Evolutionary conservation across 257 asterid genomes (phyloP).

Genomic region (Ilex asprella): DNA sequence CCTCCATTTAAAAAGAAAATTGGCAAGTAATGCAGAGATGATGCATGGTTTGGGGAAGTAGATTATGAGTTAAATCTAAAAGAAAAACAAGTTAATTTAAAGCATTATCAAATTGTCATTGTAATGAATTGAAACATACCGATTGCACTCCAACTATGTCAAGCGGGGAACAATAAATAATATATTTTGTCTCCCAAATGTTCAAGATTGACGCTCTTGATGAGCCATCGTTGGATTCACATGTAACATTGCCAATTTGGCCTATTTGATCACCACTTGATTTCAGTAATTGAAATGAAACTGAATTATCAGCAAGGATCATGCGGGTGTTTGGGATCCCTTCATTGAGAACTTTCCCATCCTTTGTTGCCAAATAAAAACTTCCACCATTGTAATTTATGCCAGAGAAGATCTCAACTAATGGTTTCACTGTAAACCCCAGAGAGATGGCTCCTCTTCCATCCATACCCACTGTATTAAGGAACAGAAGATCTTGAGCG

Average conservation of each 20-base stretch:
- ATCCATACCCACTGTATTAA: conserved; percentile 21
- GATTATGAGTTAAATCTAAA: no score
- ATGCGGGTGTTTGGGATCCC: conserved; percentile 27
- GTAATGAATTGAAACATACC: conserved; percentile 24
- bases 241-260: conserved; percentile 23
- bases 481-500: conserved; percentile 21
- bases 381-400: conserved; percentile 26
- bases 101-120: conserved; percentile 25
- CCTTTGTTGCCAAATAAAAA: conserved; percentile 34
- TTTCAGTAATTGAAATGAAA: conserved; percentile 19
- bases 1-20: background rate
- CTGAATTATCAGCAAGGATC: conserved; percentile 14
- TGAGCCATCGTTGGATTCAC: conserved; percentile 14
- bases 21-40: no score
- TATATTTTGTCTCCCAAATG: conserved; percentile 27
- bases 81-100: no score
- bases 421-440: conserved; percentile 29
- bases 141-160: conserved; percentile 39
- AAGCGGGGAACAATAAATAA: conserved; percentile 26
- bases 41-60: no score
- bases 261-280: conserved; percentile 15
- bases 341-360: conserved; percentile 26
- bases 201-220: conserved; percentile 10
- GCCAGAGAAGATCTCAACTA: conserved; percentile 23
- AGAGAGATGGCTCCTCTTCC: conserved; percentile 32